Evolutionary conservation across 1,139 yeast genomes (phyloP).

Genomic region (Zygosaccharomyces pseudobailii): DNA sequence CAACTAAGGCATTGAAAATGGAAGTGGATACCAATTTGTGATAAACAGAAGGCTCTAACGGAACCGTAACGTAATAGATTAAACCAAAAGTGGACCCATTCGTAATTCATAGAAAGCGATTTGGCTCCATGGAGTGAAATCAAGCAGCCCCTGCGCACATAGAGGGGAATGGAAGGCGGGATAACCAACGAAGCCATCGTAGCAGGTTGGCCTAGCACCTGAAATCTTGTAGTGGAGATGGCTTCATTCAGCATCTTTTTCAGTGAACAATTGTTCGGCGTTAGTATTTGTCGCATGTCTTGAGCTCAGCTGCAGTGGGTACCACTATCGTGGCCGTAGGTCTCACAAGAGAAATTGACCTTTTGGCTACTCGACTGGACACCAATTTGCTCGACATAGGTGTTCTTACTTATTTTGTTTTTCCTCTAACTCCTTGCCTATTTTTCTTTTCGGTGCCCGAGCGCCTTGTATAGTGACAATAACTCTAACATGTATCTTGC

Average conservation of each 20-base stretch:
- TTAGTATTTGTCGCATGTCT: conserved; percentile 12
- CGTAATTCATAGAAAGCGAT: conserved; percentile 17
- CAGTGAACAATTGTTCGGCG: conserved; percentile 14
- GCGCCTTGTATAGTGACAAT: neutral
- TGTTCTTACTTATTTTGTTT: neutral
- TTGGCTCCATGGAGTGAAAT: conserved; percentile 17
- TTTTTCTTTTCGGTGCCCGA: neutral
- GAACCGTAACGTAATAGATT: conserved; percentile 18
- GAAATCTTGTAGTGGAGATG: conserved; percentile 11
- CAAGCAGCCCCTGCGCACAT: conserved; percentile 21
- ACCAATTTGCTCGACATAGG: neutral
- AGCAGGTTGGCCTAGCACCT: conserved; percentile 20
- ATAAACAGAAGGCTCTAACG: conserved; percentile 19
- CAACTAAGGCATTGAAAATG: conserved; percentile 20
- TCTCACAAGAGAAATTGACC: conserved; percentile 17
- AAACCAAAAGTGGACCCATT: conserved; percentile 24
- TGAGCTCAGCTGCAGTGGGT: conserved; percentile 16
- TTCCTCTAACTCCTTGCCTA: neutral
- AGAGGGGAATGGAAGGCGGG: conserved; percentile 24
- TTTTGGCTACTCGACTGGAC: conserved; percentile 4
- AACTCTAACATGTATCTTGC: neutral
- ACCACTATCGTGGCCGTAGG: conserved; percentile 15
- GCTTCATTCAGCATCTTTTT: conserved; percentile 3
- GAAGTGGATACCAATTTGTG: conserved; percentile 21
- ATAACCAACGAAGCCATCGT: conserved; percentile 19